Evolutionary conservation across 2,329 filamentous ascomycete genomes (phyloP), one percentile per base, ranked within the genome.

Genomic region (Diaporthe vaccinii): DNA sequence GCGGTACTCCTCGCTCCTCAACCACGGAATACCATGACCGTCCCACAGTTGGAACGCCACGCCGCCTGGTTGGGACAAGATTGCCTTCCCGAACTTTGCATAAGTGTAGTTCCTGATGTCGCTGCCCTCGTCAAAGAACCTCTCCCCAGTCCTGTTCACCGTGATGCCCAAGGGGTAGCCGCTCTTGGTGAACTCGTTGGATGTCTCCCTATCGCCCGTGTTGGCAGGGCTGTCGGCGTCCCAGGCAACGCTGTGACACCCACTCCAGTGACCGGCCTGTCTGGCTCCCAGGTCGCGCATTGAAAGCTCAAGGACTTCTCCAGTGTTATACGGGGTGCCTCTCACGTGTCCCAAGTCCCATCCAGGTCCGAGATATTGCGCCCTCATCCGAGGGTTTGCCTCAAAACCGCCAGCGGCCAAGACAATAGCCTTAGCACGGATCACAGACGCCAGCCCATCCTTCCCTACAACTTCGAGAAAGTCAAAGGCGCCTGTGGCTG

Each of bases 21-120:
- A 82, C 89, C 88, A 91, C 1, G 82, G 81, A 17, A 85, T 86
- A 0, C 84, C 86, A 20, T 86, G 81, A 0, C 86, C 82, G 78
- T 93, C 92, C 89, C 91, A 94, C 0, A 93, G 80, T 80, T 94
- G 92, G 78, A 92, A 94, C 0, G 90, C 92, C 12, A 88, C 80
- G 8, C 89, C 86, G 0, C 86, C 86, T 0, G 91, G 89, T 78
- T 93, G 92, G 20, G 84, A 81, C 25, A 93, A 83, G 65, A 94
- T 92, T 14, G 88, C 90, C 20, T 87, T 83, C 0, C 92, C 92
- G 78, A 93, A 92, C 78, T 89, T 89, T 36, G 92, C 92, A 78
- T 93, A 93, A 0, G 92, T 93, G 79, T 90, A 93, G 79, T 93
- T 93, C 3, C 91, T 85, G 77, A 93, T 81, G 78, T 93, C 92